Base-by-base conservation (phyloP, 805 yeast genomes). In the Kluyveromyces siamensis region DNA sequence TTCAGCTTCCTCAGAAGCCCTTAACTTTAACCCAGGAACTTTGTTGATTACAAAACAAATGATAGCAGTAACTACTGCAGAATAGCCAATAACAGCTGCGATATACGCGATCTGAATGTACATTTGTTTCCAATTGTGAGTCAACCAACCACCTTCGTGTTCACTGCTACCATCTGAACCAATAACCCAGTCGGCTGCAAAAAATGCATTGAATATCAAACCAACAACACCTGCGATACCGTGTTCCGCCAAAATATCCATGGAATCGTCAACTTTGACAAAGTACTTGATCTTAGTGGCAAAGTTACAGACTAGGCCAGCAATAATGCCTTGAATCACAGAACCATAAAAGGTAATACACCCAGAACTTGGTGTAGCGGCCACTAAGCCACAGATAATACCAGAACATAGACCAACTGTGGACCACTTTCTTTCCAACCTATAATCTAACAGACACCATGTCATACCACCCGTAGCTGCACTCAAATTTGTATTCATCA, bases 221-320 rank as follows among this genome's bases (percentile, higher is more conserved):
- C 99, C 98, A 42, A 91, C 75, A 43, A 90, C 76, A 33, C 99
- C 99, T 0, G 97, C 98, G 58, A 91, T 76, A 45, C 96, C 98
- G 82, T 91, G 99, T 79, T 91, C 98, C n/a, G 98, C 98, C 64
- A 91, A 76, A 46, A 89, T 81, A 83, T 93, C 98, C 58, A 93
- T 72, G 1, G 96, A 83, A 70, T 91, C 99, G 66, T 93, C 98
- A 46, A 91, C 89, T 50, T 77, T 76, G 43, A 85, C 70, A 53
- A 87, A 69, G 63, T 84, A 87, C 69, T 91, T 91, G 65, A 91
- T 70, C 60, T 88, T 86, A 43, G 97, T 91, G 49, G 96, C 73
- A 61, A 86, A 86, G 72, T 91, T 91, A 77, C 98, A 93, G 36
- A 83, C 79, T 10, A 83, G 67, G 38, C 96, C 96, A 0, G 96